Base-by-base conservation (phyloP, 192 early-diverging fungal species). In the Paraglomus brasilianum region DNA sequence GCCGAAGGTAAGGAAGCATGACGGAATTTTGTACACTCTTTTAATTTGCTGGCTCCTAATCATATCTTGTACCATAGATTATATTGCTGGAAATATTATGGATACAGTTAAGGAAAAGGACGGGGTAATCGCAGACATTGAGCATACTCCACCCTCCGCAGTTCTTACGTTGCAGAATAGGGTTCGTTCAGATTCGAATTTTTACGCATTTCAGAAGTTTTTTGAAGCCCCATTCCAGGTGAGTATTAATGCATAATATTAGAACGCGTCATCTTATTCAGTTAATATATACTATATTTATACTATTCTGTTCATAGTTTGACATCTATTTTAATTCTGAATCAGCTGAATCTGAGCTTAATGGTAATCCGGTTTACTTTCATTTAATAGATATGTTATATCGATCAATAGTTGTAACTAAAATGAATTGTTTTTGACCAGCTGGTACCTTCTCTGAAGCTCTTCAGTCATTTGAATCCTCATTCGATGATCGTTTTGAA, bases 401-500 rank as follows among this genome's bases (percentile, higher is more conserved):
- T 58, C 19, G 17, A 73, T 22, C n/a, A n/a, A n/a, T n/a, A n/a
- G n/a, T n/a, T 5, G 46, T 56, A 2, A 19, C 7, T 65, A 55
- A 61, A 8, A 22, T 44, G 66, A 15, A 63, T 70, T 22, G 72
- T 73, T 52, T 8, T 44, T 53, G 5, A 11, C 41, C 48, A 40
- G 42, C 55, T 22, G 57, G 45, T 66, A 74, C 71, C 64, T 78
- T 82, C 61, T 82, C 73, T 46, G 68, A 68, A 47, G 59, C 44
- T 64, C 65, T 90, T 30, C 48, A 72, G 48, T 44, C 58, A 15
- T 75, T 75, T 0, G 70, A 71, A 24, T 49, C 49, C 0, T 72
- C 63, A 14, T 95, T 92, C 75, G 89, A 94, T 63, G 8, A 73
- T 21, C 79, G 88, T 19, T 97, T 97, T 70, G 91, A 94, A 62